Base-by-base conservation (phyloP, 345 rosid species). In the Heritiera fomes region DNA sequence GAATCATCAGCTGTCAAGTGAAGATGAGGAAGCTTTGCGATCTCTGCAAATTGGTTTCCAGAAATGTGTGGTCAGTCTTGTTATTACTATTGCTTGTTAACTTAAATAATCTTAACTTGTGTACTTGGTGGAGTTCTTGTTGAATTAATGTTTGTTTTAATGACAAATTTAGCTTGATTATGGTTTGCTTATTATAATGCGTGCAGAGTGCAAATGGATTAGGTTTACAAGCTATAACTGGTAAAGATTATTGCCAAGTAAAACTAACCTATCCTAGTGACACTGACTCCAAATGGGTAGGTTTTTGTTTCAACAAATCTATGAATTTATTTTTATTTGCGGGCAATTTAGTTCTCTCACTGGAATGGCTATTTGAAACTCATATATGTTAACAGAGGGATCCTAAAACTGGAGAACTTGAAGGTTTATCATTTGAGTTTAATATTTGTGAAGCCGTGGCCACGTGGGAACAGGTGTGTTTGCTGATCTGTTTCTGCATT, bases 211-310 rank as follows among this genome's bases (percentile, higher is more conserved):
- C 92, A 71, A 97, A 94, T 83, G 98, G 98, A 46, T 85, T 97
- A 81, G 99, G 98, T 69, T 83, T 94, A 83, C 86, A 87, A 81
- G 96, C 97, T 74, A 80, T 80, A 61, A 71, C 79, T 71, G 90
- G 91, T 73, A 86, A 83, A 73, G 92, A 90, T 87, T 78, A 89
- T 40, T 96, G 99, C 74, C 80, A 84, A 80, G 89, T 91, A 34
- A 83, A 87, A 0, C 87, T 96, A 40, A 85, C 82, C 53, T 96
- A 92, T 80, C 97, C 98, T 8, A 84, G 67, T 13, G 91, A 89
- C 52, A 97, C 99, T 9, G 85, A 88, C 32, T 90, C 99, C 59
- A 90, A 92, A 90, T 94, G 99, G 98, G 98, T 97, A 86, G 61
- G 86, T 70, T 15, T 78, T 59, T 85, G 20, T 28, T 43, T 61